Percentiles rank a stretch among this genome's conserved stretches.
These are phyloP conservation scores for Porodaedalea pini DNA, from an alignment of 1,284 basidiomycete genomes.

Conservation along the genomic window DNA sequence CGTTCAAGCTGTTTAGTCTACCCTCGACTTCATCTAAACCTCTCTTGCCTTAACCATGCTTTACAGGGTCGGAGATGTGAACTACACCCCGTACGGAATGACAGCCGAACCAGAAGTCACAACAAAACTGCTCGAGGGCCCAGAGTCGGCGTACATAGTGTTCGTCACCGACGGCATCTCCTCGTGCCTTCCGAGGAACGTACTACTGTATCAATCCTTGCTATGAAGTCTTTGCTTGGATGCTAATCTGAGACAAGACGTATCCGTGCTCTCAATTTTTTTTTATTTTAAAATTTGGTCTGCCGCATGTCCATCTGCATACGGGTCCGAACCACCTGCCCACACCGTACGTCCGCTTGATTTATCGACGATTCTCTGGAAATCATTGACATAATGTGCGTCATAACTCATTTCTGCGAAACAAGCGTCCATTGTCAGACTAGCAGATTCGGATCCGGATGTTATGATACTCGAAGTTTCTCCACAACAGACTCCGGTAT, in stretches of 20 bases:
- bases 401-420: slow-evolving; percentile 81
- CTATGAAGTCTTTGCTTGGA: background rate
- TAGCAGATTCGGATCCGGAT: background rate
- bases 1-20: too few relatives aligned
- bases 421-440: background rate
- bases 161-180: slow-evolving; percentile 90
- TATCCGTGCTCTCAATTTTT: too few relatives aligned
- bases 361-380: slow-evolving; percentile 58
- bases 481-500: slow-evolving; percentile 60
- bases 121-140: slow-evolving; percentile 71
- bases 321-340: slow-evolving; percentile 85
- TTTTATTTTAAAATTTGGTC: slow-evolving; percentile 85
- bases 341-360: slow-evolving; percentile 66
- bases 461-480: slow-evolving; percentile 43
- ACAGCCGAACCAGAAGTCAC: slow-evolving; percentile 95
- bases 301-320: slow-evolving; percentile 84
- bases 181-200: slow-evolving; percentile 75
- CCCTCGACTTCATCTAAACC: too few relatives aligned
- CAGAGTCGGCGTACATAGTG: slow-evolving; percentile 76
- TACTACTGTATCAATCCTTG: background rate
- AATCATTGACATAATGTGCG: slow-evolving; percentile 60
- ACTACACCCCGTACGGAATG: slow-evolving; percentile 87
- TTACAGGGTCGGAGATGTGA: slow-evolving; percentile 90
- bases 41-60: too few relatives aligned
- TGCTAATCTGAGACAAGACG: too few relatives aligned